Conservation (phyloP, 2,329 filamentous ascomycete genomes). For the Curvularia hawaiiensis region DNA sequence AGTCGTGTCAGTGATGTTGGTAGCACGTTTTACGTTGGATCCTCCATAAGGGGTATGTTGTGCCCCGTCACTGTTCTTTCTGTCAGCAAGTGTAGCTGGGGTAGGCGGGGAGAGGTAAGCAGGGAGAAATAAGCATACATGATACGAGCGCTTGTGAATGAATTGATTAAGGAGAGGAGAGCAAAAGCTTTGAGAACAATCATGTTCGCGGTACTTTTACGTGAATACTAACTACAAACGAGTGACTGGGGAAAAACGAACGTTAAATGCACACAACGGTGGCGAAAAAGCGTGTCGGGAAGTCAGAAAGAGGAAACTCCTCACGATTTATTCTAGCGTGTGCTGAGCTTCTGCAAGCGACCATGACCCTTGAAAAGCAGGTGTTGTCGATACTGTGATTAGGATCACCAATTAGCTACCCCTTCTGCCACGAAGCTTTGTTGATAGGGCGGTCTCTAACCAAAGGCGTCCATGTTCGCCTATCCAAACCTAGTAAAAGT, state of each 20-base stretch:
- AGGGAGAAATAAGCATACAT: constrained; percentile 7
- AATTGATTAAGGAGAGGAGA: constrained; percentile 14
- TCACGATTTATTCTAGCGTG: constrained; percentile 11
- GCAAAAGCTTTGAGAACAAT: constrained; percentile 17
- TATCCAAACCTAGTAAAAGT: background rate
- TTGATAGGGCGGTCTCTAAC: background rate
- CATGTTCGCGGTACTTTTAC: constrained; percentile 6
- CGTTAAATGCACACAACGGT: constrained; percentile 3
- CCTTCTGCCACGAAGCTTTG: constrained; percentile 1
- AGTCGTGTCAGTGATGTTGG: constrained; percentile 15
- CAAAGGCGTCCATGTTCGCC: background rate
- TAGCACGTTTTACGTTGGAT: constrained; percentile 26
- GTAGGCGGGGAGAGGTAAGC: background rate
- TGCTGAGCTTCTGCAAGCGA: background rate
- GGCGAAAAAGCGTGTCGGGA: constrained; percentile 1
- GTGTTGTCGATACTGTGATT: constrained; percentile 7
- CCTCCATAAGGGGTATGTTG: constrained; percentile 24
- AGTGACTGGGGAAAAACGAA: constrained; percentile 12
- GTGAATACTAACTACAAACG: background rate
- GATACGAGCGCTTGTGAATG: constrained; percentile 10
- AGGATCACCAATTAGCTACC: constrained; percentile 5
- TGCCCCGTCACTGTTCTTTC: constrained; percentile 23
- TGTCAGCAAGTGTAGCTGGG: constrained; percentile 3
- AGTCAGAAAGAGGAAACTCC: background rate
- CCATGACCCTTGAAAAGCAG: background rate